These are phyloP conservation scores for Heritiera fomes DNA, from an alignment of 345 rosid genomes.

Conservation along the genomic window DNA sequence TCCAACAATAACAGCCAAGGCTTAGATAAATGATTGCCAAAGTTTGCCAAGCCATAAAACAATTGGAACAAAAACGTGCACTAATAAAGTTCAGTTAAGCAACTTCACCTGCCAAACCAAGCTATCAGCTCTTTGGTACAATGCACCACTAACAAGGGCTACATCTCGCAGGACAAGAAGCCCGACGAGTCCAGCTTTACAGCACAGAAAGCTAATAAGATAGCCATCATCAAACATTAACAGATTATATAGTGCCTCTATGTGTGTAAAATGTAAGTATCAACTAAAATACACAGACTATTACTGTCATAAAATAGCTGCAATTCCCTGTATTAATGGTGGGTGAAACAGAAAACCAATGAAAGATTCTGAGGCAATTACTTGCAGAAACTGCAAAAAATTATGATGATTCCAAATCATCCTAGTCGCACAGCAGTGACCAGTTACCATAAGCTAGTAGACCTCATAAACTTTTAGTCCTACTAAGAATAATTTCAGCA, in stretches of 20 bases:
- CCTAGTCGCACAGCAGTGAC: not conserved
- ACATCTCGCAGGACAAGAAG: slow-evolving; percentile 72
- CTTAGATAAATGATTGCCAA: not conserved
- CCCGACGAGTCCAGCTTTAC: slow-evolving; percentile 85
- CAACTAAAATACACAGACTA: not conserved
- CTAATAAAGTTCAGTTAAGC: slow-evolving; percentile 14
- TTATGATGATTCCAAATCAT: not conserved
- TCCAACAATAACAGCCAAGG: not conserved
- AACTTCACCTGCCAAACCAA: slow-evolving; percentile 73
- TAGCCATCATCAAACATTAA: not conserved
- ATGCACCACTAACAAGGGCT: slow-evolving; percentile 79
- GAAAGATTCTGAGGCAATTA: not conserved
- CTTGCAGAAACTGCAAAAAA: not conserved
- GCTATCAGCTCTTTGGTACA: slow-evolving; percentile 68
- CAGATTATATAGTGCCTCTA: not conserved
- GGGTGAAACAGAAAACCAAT: not conserved
- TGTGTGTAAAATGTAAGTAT: not conserved
- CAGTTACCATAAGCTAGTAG: not conserved
- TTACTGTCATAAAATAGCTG: not conserved
- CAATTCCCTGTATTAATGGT: not conserved
- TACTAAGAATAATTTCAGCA: not conserved
- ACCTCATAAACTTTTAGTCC: not conserved
- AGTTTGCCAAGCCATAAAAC: not conserved
- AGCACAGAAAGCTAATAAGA: slow-evolving; percentile 21
- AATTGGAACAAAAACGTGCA: not conserved